Evolutionary conservation across 2,329 filamentous ascomycete species (phyloP).

Genomic region (Diaporthe sp.): DNA sequence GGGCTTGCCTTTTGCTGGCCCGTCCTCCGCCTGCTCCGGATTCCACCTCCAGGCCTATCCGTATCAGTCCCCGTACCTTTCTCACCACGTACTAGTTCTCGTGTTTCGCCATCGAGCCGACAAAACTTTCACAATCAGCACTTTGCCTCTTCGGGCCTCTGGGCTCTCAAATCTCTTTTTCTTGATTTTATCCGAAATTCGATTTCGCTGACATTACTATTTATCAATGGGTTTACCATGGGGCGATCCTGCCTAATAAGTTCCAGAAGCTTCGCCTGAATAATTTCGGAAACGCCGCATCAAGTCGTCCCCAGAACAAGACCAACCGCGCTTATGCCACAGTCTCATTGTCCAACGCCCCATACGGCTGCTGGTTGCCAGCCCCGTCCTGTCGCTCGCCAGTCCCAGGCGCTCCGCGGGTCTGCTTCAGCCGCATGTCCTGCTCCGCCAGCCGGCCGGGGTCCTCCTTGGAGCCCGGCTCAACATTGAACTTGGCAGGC

Average conservation of each 20-base stretch:
- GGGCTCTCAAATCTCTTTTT: not conserved
- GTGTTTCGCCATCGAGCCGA: conserved; percentile 14
- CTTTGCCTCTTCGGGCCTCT: conserved; percentile 17
- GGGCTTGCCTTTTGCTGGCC: not conserved
- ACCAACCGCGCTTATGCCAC: not conserved
- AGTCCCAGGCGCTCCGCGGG: conserved; percentile 14
- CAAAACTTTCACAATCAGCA: conserved; percentile 26
- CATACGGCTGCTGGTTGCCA: conserved; percentile 36
- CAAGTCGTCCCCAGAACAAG: not conserved
- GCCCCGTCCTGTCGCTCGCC: conserved; percentile 33
- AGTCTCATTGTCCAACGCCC: conserved; percentile 35
- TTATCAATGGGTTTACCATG: not conserved
- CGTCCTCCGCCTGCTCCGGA: not conserved
- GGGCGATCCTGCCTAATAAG: not conserved
- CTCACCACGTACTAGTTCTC: conserved; percentile 16
- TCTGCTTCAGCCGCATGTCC: conserved; percentile 31
- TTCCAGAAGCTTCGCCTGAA: not conserved
- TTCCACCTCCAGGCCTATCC: not conserved
- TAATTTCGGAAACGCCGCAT: conserved; percentile 6
- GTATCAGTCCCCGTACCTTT: conserved; percentile 9
- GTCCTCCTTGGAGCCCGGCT: conserved; percentile 47
- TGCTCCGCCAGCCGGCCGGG: conserved; percentile 43
- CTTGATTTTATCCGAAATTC: conserved; percentile 6
- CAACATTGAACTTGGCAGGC: conserved; percentile 43
- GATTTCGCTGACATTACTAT: conserved; percentile 1